phyloP scores from a whole-genome alignment of 805 yeast species.

The Pichia kluyveri region DNA sequence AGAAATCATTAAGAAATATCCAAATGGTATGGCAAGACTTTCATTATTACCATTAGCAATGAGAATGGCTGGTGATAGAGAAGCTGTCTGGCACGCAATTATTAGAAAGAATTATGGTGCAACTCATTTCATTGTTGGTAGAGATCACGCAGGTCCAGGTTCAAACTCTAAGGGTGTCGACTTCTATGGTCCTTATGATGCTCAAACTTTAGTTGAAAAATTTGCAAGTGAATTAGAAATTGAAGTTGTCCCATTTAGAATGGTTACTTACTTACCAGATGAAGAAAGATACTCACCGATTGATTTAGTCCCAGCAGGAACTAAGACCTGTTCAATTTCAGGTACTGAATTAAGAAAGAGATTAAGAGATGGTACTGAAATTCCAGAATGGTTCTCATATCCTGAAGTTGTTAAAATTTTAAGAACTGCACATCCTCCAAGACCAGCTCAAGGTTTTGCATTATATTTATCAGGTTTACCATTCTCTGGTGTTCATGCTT shows the following conservation, averaged over 20 bases:
- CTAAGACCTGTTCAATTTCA: slow-evolving; percentile 73
- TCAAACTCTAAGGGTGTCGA: slow-evolving; percentile 79
- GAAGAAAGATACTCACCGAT: slow-evolving; percentile 93
- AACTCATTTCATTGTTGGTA: slow-evolving; percentile 93
- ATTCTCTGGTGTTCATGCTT: slow-evolving; percentile 50
- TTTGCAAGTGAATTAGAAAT: slow-evolving; percentile 73
- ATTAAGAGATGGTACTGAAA: slow-evolving; percentile 75
- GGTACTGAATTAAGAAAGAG: slow-evolving; percentile 92
- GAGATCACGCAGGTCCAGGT: slow-evolving; percentile 99
- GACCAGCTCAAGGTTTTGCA: slow-evolving; percentile 82
- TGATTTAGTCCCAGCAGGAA: slow-evolving; percentile 75
- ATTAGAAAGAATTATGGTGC: slow-evolving; percentile 96
- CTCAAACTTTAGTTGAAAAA: slow-evolving; percentile 78
- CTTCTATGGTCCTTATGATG: slow-evolving; percentile 95
- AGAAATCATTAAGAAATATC: slow-evolving; percentile 86
- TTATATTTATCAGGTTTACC: slow-evolving; percentile 54
- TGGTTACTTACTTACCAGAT: slow-evolving; percentile 94
- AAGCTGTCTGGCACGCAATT: slow-evolving; percentile 97
- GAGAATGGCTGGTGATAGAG: slow-evolving; percentile 99
- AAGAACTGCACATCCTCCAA: slow-evolving; percentile 89
- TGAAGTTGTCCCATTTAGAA: slow-evolving; percentile 90
- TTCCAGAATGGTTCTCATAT: slow-evolving; percentile 96
- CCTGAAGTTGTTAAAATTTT: slow-evolving; percentile 91
- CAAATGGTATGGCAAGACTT: slow-evolving; percentile 86
- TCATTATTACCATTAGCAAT: slow-evolving; percentile 88